Conservation (phyloP, 208 protist genomes). For the Leishmania lainsoni region DNA sequence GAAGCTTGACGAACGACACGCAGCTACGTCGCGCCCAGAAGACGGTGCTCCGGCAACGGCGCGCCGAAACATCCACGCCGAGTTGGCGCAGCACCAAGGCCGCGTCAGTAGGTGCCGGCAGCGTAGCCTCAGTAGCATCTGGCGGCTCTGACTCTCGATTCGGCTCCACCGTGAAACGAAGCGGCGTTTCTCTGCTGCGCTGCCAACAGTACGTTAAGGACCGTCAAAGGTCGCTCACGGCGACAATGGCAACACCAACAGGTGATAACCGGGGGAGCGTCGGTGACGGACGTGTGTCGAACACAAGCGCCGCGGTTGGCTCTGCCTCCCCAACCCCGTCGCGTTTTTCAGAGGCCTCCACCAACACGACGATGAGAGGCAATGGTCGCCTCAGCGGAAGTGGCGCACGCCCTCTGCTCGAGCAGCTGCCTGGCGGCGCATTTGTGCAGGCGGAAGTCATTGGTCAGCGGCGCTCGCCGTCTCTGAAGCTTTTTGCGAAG, state of each 20-base stretch:
- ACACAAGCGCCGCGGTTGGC: not conserved
- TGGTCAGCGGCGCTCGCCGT: constrained; percentile 15
- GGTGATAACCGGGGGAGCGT: constrained; percentile 6
- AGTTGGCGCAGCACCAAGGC: constrained; percentile 15
- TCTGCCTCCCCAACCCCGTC: constrained; percentile 29
- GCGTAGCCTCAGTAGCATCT: constrained; percentile 3
- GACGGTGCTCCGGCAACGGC: constrained; percentile 25
- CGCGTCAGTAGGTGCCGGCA: constrained; percentile 6
- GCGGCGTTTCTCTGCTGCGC: constrained; percentile 18
- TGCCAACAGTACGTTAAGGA: constrained; percentile 14
- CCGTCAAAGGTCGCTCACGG: constrained; percentile 16
- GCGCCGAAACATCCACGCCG: constrained; percentile 23
- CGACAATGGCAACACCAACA: constrained; percentile 17
- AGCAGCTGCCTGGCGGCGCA: constrained; percentile 15
- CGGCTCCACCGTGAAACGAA: constrained; percentile 28
- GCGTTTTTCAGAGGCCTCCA: constrained; percentile 25
- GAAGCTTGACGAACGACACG: constrained; percentile 21
- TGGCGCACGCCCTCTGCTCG: not conserved
- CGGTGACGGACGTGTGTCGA: not conserved
- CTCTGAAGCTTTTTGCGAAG: constrained; percentile 26
- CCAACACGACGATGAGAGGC: constrained; percentile 7
- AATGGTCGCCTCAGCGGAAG: constrained; percentile 15
- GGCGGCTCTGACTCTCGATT: constrained; percentile 15
- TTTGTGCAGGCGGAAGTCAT: constrained; percentile 8
- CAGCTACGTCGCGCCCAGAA: constrained; percentile 28